Evolutionary conservation across 306 rosid species (phyloP), one percentile per base, ranked within the genome.

Genomic region (Citrullus amarus): DNA sequence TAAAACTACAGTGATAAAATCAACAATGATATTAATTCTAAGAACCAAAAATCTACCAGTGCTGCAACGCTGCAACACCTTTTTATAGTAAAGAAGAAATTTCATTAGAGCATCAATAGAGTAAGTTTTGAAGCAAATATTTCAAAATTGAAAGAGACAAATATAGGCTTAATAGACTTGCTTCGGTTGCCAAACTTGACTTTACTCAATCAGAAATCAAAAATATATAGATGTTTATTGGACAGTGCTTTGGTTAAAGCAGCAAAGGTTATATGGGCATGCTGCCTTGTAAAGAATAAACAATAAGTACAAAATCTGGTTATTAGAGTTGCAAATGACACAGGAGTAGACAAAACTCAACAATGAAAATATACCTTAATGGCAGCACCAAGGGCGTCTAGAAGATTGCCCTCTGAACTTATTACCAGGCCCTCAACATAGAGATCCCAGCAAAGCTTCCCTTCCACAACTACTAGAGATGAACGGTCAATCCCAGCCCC

Each of bases 371-470:
- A 53, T 87, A 93, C 98, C 98, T 92, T 94, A 75, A 94, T 87
- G 73, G 98, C 96, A 82, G 98, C 96, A 11, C 94, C 92, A 8
- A 92, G 81, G 68, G 96, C 91, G 78, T 94, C 98, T 81, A 94
- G 87, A 78, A 90, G 84, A 88, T 94, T 92, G 59, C 98, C 98
- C 59, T 94, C 97, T 54, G 96, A 90, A 59, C 96, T 81, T 59
- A 93, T 83, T 65, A 94, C 94, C 77, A 94, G 94, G 77, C 97
- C 93, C 28, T 92, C 98, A 57, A 92, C 84, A 81, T 94, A 94
- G 77, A 94, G 94, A 82, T 90, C 93, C 98, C 98, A 92, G 87
- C 98, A 94, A 55, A 90, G 80, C 87, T 94, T 94, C 62, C 98
- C 94, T 59, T 89, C 94, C 57, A 87, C 88, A 20, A 92, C 88